phyloP scores from a whole-genome alignment of 768 basidiomycete species.

The Porpolomopsis calyptriformis region DNA sequence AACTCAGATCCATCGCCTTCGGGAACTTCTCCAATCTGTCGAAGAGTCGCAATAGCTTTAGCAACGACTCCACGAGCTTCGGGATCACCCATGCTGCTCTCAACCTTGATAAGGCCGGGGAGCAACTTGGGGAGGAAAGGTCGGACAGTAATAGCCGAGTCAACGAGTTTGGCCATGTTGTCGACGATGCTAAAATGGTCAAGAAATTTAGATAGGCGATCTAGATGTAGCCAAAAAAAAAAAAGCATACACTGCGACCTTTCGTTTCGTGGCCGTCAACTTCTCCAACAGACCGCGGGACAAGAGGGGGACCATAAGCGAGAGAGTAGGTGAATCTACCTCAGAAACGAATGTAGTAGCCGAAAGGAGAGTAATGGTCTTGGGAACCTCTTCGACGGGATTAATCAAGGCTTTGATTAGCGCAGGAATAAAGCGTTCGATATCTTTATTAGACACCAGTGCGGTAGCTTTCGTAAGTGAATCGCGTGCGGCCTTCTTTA shows the following conservation, averaged over 20 bases:
- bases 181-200: constrained; percentile 83
- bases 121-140: constrained; percentile 95
- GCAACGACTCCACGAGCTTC: constrained; percentile 91
- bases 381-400: constrained; percentile 98
- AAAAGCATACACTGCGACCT: constrained; percentile 80
- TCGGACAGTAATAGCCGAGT: constrained; percentile 88
- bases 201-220: constrained; percentile 11
- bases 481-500: constrained; percentile 96
- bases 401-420: constrained; percentile 97
- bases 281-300: constrained; percentile 92
- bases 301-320: constrained; percentile 93
- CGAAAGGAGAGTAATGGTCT: constrained; percentile 89
- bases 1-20: constrained; percentile 86
- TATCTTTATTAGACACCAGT: constrained; percentile 96
- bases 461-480: constrained; percentile 91
- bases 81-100: constrained; percentile 90
- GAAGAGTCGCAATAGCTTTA: constrained; percentile 90
- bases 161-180: constrained; percentile 98
- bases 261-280: constrained; percentile 92
- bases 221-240: constrained; percentile 11
- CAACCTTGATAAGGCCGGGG: constrained; percentile 92
- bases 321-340: constrained; percentile 94
- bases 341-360: constrained; percentile 99
- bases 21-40: constrained; percentile 88
- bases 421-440: constrained; percentile 92